A percentile compares a stretch with the other conserved stretches of the same genome.
Conservation (phyloP, 805 yeast species). For the Candida insectalens region DNA sequence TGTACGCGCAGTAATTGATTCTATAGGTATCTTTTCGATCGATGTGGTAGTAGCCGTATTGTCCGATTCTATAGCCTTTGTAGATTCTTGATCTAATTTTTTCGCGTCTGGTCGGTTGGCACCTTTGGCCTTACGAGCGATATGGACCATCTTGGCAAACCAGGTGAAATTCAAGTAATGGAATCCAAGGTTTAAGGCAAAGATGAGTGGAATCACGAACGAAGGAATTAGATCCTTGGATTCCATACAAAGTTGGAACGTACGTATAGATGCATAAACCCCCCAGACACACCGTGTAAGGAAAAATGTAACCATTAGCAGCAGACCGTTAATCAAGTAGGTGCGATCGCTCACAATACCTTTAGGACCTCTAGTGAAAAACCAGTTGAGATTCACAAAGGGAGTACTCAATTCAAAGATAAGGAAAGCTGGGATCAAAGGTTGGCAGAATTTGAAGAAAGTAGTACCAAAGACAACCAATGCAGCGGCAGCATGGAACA, state of each 20-base stretch:
- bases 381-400: slow-evolving; percentile 92
- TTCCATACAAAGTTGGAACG: slow-evolving; percentile 35
- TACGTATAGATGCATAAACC: slow-evolving; percentile 55
- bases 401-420: slow-evolving; percentile 88
- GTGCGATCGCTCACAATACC: slow-evolving; percentile 48
- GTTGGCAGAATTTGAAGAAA: slow-evolving; percentile 65
- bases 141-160: slow-evolving; percentile 78
- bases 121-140: slow-evolving; percentile 41
- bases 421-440: slow-evolving; percentile 76
- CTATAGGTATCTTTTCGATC: not conserved
- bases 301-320: slow-evolving; percentile 64
- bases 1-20: not conserved
- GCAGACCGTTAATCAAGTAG: slow-evolving; percentile 60
- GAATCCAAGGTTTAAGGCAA: slow-evolving; percentile 51
- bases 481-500: slow-evolving; percentile 79
- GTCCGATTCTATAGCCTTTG: not conserved
- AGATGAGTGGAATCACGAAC: slow-evolving; percentile 38
- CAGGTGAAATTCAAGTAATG: slow-evolving; percentile 68
- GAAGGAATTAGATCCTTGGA: slow-evolving; percentile 32
- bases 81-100: not conserved
- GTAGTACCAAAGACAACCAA: slow-evolving; percentile 59
- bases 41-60: not conserved
- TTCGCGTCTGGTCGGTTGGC: slow-evolving; percentile 1
- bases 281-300: slow-evolving; percentile 82
- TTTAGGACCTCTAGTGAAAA: slow-evolving; percentile 64